Conservation (phyloP, 2,329 filamentous ascomycete species). For the Tolypocladium ophioglossoides region DNA sequence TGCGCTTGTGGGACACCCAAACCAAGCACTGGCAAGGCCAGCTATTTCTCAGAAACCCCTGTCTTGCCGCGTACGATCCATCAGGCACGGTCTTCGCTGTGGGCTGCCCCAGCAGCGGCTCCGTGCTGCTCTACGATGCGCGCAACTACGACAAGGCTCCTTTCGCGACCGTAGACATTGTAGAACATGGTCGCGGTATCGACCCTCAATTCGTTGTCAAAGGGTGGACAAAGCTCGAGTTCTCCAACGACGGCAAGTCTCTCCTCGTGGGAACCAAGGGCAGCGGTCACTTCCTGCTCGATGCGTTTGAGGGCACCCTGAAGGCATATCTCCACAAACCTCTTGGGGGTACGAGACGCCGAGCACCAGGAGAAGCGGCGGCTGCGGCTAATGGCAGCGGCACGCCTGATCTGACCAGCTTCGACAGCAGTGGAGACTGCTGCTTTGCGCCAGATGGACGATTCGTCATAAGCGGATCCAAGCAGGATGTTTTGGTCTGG, state of each 20-base stretch:
- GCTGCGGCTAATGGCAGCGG: conserved; percentile 10
- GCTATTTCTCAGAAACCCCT: conserved; percentile 69
- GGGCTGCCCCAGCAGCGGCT: conserved; percentile 68
- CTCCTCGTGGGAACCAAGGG: conserved; percentile 77
- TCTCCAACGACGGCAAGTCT: conserved; percentile 89
- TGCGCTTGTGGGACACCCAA: conserved; percentile 80
- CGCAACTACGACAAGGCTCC: conserved; percentile 90
- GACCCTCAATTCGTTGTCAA: conserved; percentile 48
- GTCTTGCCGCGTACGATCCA: conserved; percentile 82
- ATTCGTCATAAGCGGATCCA: conserved; percentile 73
- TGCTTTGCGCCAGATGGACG: conserved; percentile 85
- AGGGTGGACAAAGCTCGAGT: conserved; percentile 86
- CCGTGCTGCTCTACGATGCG: conserved; percentile 81
- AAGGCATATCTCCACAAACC: conserved; percentile 60
- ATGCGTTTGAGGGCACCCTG: conserved; percentile 76
- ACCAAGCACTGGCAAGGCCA: conserved; percentile 72
- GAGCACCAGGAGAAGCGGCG: conserved; percentile 41
- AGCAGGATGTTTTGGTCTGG: conserved; percentile 74
- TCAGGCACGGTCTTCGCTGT: conserved; percentile 88
- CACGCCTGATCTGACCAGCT: conserved; percentile 23
- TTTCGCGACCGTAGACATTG: conserved; percentile 75
- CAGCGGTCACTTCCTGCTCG: conserved; percentile 80
- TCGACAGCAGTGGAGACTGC: conserved; percentile 63
- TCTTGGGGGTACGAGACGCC: conserved; percentile 40
- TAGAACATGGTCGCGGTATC: conserved; percentile 39